Evolutionary conservation across 2,329 filamentous ascomycete species (phyloP).

Genomic region (Pseudopyricularia javanii): DNA sequence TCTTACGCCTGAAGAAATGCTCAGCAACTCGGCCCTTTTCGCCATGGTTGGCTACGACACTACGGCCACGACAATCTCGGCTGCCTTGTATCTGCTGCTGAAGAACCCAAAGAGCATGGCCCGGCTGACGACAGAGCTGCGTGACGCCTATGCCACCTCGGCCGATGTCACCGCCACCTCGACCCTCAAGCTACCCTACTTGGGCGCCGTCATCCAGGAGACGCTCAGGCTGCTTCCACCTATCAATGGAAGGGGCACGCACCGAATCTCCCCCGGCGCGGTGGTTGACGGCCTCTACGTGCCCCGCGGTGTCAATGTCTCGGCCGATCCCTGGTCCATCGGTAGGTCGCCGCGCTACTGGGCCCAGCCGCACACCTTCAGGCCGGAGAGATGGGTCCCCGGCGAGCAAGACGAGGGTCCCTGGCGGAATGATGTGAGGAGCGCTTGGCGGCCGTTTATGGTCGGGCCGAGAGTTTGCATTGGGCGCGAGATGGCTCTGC

Average conservation of each 20-base stretch:
- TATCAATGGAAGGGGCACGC: conserved; percentile 11
- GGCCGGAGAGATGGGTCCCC: not conserved
- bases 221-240: conserved; percentile 12
- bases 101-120: not conserved
- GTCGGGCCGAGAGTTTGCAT: not conserved
- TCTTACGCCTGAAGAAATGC: not conserved
- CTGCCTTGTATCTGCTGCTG: not conserved
- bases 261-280: not conserved
- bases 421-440: not conserved
- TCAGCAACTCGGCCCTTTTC: not conserved
- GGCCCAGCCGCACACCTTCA: not conserved
- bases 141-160: not conserved
- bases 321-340: not conserved
- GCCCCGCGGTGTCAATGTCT: not conserved
- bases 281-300: not conserved
- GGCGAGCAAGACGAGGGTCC: not conserved
- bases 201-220: conserved; percentile 27
- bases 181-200: conserved; percentile 6
- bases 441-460: not conserved
- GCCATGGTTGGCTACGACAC: not conserved
- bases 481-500: not conserved
- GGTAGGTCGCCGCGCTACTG: not conserved
- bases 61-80: not conserved
- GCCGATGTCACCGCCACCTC: not conserved
- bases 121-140: not conserved